Percentiles rank a stretch among this genome's conserved stretches.
phyloP scores from a whole-genome alignment of 257 asterid genomes.

The Linaria vulgaris region DNA sequence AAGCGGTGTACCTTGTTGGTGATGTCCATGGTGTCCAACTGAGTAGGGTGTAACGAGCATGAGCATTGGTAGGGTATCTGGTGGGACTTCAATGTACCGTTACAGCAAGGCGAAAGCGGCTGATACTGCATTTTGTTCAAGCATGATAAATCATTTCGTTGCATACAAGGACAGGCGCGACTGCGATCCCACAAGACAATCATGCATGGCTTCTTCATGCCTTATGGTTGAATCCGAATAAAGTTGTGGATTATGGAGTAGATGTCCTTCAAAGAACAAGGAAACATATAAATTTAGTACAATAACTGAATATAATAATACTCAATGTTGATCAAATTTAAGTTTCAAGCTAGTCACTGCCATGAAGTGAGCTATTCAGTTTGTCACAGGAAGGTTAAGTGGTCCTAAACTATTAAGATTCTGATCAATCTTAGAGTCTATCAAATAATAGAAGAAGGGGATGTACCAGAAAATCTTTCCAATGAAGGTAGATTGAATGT shows the following conservation, averaged over 20 bases:
- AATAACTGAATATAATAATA: neutral
- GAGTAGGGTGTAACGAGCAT: neutral
- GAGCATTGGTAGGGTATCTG: constrained; percentile 2
- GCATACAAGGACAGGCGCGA: constrained; percentile 8
- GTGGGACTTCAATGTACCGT: constrained; percentile 8
- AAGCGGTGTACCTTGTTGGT: constrained; percentile 8
- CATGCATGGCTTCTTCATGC: constrained; percentile 7
- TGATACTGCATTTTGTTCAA: constrained; percentile 16
- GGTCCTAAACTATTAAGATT: too few species aligned
- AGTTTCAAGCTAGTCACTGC: neutral
- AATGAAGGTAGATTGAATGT: too few species aligned
- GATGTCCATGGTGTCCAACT: neutral
- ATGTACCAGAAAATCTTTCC: too few species aligned
- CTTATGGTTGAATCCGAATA: constrained; percentile 3
- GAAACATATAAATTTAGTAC: neutral
- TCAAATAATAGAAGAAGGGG: too few species aligned
- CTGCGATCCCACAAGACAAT: constrained; percentile 9
- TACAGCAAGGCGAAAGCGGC: constrained; percentile 16
- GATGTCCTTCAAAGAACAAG: constrained; percentile 12
- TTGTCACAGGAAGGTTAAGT: too few species aligned
- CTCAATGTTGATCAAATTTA: neutral
- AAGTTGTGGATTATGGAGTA: neutral
- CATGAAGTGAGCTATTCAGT: too few species aligned
- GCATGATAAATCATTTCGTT: constrained; percentile 5
- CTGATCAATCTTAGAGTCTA: too few species aligned